Evolutionary conservation across 768 basidiomycete species (phyloP).

Genomic region (Suillus sp.): DNA sequence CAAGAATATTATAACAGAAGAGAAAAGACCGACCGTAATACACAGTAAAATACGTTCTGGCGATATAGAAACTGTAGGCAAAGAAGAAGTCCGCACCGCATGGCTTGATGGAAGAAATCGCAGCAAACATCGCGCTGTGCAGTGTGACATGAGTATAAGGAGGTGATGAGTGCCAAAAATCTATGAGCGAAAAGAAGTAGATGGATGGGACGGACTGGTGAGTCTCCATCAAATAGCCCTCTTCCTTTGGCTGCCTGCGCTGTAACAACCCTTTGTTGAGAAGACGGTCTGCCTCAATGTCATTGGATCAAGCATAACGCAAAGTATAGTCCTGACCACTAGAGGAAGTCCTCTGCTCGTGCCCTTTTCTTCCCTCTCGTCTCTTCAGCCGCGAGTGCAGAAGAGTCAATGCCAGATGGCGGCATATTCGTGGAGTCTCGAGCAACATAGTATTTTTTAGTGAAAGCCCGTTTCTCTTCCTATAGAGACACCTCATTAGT

Average conservation of each 20-base stretch:
- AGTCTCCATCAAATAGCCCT: constrained; percentile 32
- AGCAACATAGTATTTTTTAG: constrained; percentile 61
- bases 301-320: constrained; percentile 23
- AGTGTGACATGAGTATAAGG: constrained; percentile 16
- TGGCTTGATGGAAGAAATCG: constrained; percentile 15
- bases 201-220: constrained; percentile 40
- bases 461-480: constrained; percentile 78
- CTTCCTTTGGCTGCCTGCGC: not conserved
- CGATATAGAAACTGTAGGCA: constrained; percentile 18
- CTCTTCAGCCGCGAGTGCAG: constrained; percentile 48
- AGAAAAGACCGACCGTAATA: constrained; percentile 37
- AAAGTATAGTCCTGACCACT: constrained; percentile 24
- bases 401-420: constrained; percentile 27
- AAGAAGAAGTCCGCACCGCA: constrained; percentile 32
- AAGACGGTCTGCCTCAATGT: constrained; percentile 23
- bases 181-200: constrained; percentile 25
- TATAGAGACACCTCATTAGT: constrained; percentile 30
- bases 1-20: constrained; percentile 15
- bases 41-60: constrained; percentile 27
- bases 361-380: constrained; percentile 82
- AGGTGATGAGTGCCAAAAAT: constrained; percentile 31
- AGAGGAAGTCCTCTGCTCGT: constrained; percentile 85
- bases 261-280: constrained; percentile 13
- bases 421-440: constrained; percentile 39
- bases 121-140: constrained; percentile 12